Evolutionary conservation across 2,329 filamentous ascomycete genomes (phyloP).

Genomic region (Neopestalotiopsis clavispora): DNA sequence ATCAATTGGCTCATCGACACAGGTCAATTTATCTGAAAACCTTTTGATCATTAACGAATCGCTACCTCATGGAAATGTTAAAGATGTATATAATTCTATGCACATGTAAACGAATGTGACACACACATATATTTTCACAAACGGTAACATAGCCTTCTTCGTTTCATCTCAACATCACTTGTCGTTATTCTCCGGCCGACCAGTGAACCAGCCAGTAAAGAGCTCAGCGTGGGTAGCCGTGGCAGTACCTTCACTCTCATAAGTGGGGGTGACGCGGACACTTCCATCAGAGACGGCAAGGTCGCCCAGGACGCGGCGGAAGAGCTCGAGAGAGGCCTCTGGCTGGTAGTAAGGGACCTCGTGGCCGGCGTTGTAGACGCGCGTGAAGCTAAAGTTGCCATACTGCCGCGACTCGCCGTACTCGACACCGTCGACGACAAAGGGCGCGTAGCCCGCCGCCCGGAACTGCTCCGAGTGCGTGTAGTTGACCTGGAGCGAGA

Average conservation of each 20-base stretch:
- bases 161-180: neutral
- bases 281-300: conserved; percentile 58
- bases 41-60: no score
- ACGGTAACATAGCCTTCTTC: neutral
- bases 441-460: conserved; percentile 59
- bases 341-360: conserved; percentile 64
- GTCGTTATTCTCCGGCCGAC: conserved; percentile 13
- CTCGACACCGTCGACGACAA: conserved; percentile 56
- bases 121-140: neutral
- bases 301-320: conserved; percentile 62
- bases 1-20: no score
- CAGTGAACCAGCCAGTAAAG: conserved; percentile 60
- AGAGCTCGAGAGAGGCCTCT: conserved; percentile 60
- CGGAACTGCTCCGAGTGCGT: conserved; percentile 51
- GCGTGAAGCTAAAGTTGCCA: conserved; percentile 72
- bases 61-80: no score
- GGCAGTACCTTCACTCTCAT: conserved; percentile 58
- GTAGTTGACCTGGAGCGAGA: conserved; percentile 56
- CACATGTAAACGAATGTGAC: no score
- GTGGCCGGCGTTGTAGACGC: conserved; percentile 69
- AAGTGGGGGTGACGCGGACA: conserved; percentile 51
- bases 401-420: conserved; percentile 74
- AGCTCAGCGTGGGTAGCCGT: conserved; percentile 59
- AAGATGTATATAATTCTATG: no score
- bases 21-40: no score